Conservation (phyloP, 176 grass and related monocot species). For the Musa schizocarpa region DNA sequence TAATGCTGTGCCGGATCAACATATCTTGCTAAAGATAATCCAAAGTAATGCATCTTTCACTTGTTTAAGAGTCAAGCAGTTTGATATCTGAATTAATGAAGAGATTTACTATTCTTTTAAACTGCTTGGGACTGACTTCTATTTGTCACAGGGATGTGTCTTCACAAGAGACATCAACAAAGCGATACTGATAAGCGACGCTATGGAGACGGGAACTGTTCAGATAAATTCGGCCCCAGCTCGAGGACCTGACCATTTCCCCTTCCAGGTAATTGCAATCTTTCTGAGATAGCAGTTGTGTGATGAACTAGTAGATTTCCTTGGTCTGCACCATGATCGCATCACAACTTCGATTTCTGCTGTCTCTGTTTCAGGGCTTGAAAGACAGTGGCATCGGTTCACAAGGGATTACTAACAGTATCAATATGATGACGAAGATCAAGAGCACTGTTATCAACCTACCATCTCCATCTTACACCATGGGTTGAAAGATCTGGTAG, state of each 20-base stretch:
- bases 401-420: conserved; percentile 96
- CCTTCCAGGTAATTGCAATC: conserved; percentile 56
- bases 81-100: background rate
- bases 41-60: background rate
- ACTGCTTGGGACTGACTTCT: background rate
- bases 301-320: background rate
- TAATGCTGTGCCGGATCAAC: background rate
- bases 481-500: conserved; percentile 45
- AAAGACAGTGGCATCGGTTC: conserved; percentile 98
- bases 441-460: conserved; percentile 98
- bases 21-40: background rate
- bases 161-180: conserved; percentile 97
- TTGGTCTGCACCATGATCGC: background rate
- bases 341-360: background rate
- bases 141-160: conserved; percentile 56
- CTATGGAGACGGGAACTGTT: conserved; percentile 85
- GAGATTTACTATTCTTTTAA: background rate
- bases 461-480: conserved; percentile 79
- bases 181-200: conserved; percentile 86
- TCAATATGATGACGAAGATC: conserved; percentile 98
- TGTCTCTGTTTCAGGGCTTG: conserved; percentile 47
- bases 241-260: conserved; percentile 94
- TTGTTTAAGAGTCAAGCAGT: background rate
- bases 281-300: background rate
- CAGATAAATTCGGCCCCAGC: conserved; percentile 97